Evolutionary conservation across 257 asterid species (phyloP).

Genomic region (Lithospermum erythrorhizon): DNA sequence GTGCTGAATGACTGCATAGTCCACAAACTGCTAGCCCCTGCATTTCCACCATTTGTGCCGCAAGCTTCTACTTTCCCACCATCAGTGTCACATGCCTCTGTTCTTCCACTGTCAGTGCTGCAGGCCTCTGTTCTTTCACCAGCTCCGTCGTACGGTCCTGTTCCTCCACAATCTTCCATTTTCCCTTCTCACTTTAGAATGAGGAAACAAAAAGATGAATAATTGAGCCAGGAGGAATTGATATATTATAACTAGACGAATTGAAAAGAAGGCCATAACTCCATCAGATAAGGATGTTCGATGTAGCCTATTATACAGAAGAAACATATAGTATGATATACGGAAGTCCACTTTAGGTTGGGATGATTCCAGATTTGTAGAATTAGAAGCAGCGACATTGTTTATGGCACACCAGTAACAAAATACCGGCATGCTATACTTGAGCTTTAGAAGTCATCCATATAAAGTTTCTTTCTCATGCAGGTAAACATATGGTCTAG

Average conservation of each 20-base stretch:
- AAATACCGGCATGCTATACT: no score
- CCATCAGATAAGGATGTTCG: neutral
- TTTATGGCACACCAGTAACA: no score
- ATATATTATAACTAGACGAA: neutral
- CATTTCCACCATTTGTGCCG: slow-evolving; percentile 14
- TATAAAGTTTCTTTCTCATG: no score
- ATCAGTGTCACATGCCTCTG: neutral
- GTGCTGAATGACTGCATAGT: slow-evolving; percentile 32
- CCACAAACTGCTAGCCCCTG: slow-evolving; percentile 16
- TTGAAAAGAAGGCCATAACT: neutral
- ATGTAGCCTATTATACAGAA: neutral
- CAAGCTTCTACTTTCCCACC: neutral
- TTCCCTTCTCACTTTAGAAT: slow-evolving; percentile 6
- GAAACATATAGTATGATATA: neutral
- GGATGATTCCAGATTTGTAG: neutral
- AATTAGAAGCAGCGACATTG: neutral
- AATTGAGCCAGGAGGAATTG: neutral
- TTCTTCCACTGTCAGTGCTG: neutral
- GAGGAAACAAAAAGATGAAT: neutral
- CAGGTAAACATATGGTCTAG: no score
- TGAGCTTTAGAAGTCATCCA: no score
- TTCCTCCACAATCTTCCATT: slow-evolving; percentile 22
- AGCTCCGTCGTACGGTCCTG: neutral
- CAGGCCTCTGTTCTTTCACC: neutral
- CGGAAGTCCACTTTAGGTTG: neutral